Evolutionary conservation across 768 basidiomycete genomes (phyloP), one percentile per base, ranked within the genome.

Genomic region (Boletus subcaerulescens): DNA sequence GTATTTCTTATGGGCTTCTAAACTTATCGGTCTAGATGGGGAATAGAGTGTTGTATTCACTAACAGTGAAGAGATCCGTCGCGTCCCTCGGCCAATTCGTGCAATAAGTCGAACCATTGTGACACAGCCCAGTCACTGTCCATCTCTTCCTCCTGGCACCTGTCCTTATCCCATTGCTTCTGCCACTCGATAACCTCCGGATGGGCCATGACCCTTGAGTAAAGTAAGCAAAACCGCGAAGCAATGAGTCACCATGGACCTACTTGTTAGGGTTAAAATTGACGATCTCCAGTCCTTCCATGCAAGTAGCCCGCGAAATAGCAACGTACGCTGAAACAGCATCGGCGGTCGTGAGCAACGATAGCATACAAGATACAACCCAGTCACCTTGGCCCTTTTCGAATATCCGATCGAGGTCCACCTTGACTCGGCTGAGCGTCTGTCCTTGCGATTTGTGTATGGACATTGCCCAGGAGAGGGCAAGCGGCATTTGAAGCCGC

Each of bases 381-480:
- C 2, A 42, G 29, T 62, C 54, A 72, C 74, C 76, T 73, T 76
- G 66, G 35, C 90, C 91, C 67, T 91, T 93, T 70, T 93, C 97
- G 64, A 99, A 99, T 15, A 97, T 87, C 65, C 83, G 87, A 32
- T 80, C 83, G 42, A 99, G 78, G 63, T 98, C 94, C 41, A 98
- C 94, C 64, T 90, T 96, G 61, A 98, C 95, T 40, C 93, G 83
- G 6, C 90, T 87, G 29, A 99, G 79, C 0, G 97, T 98, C 71
- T 98, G 97, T 9, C 97, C 97, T 71, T 99, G 97, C 7, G 90
- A 89, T 71, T 99, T 99, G 72, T 99, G 97, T 60, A 98, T 98
- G 36, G 89, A 91, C 92, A 98, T 96, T 0, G 96, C 95, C 94
- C 95, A 98, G 0, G 95, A 81, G 42, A 96, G 78, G 48, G 93